A percentile compares a stretch with the other conserved stretches of the same genome.
These are phyloP conservation scores for Angomonas deanei DNA, from an alignment of 208 protist genomes.

Conservation along the genomic window DNA sequence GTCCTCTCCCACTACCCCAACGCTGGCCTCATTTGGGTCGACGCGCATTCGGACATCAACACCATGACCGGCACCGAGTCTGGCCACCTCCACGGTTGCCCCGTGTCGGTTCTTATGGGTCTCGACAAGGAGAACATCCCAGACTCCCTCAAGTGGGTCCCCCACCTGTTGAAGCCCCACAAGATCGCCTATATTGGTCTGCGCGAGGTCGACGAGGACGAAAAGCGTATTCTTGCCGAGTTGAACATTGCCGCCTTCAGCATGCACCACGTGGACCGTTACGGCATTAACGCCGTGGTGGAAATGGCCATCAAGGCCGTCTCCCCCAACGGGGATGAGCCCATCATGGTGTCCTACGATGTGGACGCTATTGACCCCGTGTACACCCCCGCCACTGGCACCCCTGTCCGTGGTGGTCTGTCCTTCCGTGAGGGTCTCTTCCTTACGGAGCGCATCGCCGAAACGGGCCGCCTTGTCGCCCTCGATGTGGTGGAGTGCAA, in stretches of 20 bases:
- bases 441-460: slow-evolving; percentile 31
- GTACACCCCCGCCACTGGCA: slow-evolving; percentile 50
- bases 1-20: slow-evolving; percentile 38
- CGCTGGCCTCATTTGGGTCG: slow-evolving; percentile 64
- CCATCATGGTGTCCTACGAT: slow-evolving; percentile 60
- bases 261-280: slow-evolving; percentile 49
- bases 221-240: slow-evolving; percentile 46
- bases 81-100: slow-evolving; percentile 79
- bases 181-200: slow-evolving; percentile 66
- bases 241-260: slow-evolving; percentile 48
- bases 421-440: slow-evolving; percentile 42
- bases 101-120: slow-evolving; percentile 46
- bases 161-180: slow-evolving; percentile 32
- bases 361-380: slow-evolving; percentile 60
- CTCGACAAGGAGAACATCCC: slow-evolving; percentile 39
- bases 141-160: slow-evolving; percentile 29
- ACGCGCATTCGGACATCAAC: slow-evolving; percentile 81
- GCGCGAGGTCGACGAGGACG: slow-evolving; percentile 54
- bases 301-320: slow-evolving; percentile 43
- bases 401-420: slow-evolving; percentile 47
- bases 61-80: slow-evolving; percentile 34
- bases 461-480: slow-evolving; percentile 39
- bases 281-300: slow-evolving; percentile 51
- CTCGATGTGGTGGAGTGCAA: slow-evolving; percentile 73
- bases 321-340: slow-evolving; percentile 31